Evolutionary conservation across 345 rosid genomes (phyloP).

Genomic region (Citrus hindsii): DNA sequence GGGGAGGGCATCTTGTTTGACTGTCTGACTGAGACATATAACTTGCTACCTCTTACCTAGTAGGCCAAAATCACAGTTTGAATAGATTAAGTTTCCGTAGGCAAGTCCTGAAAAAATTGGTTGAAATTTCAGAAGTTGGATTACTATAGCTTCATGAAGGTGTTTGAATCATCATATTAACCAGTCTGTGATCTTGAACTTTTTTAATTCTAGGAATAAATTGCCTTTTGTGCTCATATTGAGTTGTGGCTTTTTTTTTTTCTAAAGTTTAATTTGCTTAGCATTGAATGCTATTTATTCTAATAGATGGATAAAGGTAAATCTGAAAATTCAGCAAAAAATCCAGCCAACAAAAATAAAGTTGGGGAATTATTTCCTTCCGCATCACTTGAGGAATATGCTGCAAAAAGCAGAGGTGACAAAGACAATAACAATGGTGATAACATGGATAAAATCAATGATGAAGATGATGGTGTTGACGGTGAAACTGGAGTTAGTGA

Average conservation of each 20-base stretch:
- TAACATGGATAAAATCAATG: constrained; percentile 19
- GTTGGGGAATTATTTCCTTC: constrained; percentile 78
- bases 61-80: background rate
- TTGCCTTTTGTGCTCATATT: background rate
- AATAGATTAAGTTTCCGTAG: background rate
- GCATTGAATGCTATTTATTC: constrained; percentile 10
- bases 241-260: background rate
- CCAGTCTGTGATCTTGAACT: background rate
- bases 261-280: background rate
- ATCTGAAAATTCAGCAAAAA: constrained; percentile 38
- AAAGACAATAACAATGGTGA: background rate
- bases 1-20: background rate
- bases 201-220: background rate
- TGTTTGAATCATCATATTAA: background rate
- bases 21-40: background rate
- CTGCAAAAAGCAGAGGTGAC: constrained; percentile 26
- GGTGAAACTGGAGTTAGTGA: constrained; percentile 13
- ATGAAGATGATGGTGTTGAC: constrained; percentile 17
- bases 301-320: constrained; percentile 65
- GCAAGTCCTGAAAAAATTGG: background rate
- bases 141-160: background rate
- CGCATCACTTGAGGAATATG: constrained; percentile 70
- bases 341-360: constrained; percentile 43
- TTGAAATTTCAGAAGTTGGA: background rate
- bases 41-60: background rate